Evolutionary conservation across 805 yeast species (phyloP).

Genomic region (Wickerhamomyces rabaulensis): DNA sequence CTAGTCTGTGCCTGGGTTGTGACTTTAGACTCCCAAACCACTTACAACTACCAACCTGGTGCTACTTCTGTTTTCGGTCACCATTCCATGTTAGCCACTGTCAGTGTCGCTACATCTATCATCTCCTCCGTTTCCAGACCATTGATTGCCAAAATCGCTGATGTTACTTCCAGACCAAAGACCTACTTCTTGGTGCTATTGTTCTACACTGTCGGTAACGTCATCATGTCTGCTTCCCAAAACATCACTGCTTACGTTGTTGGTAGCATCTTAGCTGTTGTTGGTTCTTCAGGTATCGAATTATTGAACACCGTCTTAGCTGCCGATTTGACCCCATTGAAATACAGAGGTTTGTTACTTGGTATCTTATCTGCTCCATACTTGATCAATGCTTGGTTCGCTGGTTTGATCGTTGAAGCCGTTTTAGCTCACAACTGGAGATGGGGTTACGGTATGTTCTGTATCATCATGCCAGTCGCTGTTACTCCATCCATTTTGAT

Average conservation of each 20-base stretch:
- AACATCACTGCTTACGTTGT: conserved; percentile 31
- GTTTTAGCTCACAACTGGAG: conserved; percentile 38
- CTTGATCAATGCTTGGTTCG: conserved; percentile 36
- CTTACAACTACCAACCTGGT: conserved; percentile 30
- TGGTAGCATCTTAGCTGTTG: conserved; percentile 31
- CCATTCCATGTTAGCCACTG: conserved; percentile 35
- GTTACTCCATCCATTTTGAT: conserved; percentile 29
- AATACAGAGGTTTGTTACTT: conserved; percentile 32
- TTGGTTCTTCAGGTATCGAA: conserved; percentile 34
- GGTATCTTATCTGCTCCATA: conserved; percentile 35
- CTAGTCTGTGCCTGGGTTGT: conserved; percentile 14
- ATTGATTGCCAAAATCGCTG: conserved; percentile 36
- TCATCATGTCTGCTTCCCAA: conserved; percentile 32
- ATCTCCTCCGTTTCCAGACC: conserved; percentile 34
- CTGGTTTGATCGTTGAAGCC: conserved; percentile 34
- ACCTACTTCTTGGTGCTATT: conserved; percentile 29
- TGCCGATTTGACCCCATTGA: conserved; percentile 35
- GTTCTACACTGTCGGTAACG: conserved; percentile 30
- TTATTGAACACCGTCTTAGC: conserved; percentile 29
- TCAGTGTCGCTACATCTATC: conserved; percentile 34
- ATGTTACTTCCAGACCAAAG: conserved; percentile 35
- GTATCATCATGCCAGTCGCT: conserved; percentile 38
- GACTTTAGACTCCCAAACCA: conserved; percentile 28
- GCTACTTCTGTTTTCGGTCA: conserved; percentile 36
- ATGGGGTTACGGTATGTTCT: conserved; percentile 49